phyloP scores from a whole-genome alignment of 257 asterid species.

The Mentha longifolia region DNA sequence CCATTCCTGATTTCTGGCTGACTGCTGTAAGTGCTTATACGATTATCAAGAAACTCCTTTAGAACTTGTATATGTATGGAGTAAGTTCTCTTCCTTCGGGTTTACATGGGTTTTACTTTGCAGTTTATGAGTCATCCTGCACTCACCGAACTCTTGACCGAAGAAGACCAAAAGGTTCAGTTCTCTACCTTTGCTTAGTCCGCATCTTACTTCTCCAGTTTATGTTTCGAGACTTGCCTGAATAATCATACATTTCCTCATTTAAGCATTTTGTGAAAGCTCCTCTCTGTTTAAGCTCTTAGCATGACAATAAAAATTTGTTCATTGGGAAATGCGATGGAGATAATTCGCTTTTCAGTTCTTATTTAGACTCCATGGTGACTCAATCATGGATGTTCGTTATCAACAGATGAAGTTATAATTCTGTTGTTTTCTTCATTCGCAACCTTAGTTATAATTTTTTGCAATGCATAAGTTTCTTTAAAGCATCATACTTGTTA shows the following conservation, averaged over 20 bases:
- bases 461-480: conserved; percentile 3
- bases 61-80: neutral
- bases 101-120: conserved; percentile 28
- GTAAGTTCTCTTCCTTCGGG: conserved; percentile 7
- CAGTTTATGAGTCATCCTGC: conserved; percentile 96
- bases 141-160: conserved; percentile 78
- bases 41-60: neutral
- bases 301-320: neutral
- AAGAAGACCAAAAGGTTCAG: conserved; percentile 84
- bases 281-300: neutral
- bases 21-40: conserved; percentile 68
- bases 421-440: conserved; percentile 16
- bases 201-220: conserved; percentile 7
- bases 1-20: conserved; percentile 93
- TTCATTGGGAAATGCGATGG: conserved; percentile 1
- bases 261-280: neutral
- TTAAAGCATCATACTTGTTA: neutral
- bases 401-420: neutral
- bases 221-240: conserved; percentile 2
- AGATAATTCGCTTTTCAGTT: neutral
- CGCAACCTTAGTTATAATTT: neutral
- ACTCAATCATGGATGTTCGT: conserved; percentile 3
- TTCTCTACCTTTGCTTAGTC: conserved; percentile 21
- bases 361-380: neutral
- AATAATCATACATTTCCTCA: neutral